A percentile compares a stretch with the other conserved stretches of the same genome.
Evolutionary conservation across 345 rosid genomes (phyloP).

Genomic region (Rubroshorea leprosula): DNA sequence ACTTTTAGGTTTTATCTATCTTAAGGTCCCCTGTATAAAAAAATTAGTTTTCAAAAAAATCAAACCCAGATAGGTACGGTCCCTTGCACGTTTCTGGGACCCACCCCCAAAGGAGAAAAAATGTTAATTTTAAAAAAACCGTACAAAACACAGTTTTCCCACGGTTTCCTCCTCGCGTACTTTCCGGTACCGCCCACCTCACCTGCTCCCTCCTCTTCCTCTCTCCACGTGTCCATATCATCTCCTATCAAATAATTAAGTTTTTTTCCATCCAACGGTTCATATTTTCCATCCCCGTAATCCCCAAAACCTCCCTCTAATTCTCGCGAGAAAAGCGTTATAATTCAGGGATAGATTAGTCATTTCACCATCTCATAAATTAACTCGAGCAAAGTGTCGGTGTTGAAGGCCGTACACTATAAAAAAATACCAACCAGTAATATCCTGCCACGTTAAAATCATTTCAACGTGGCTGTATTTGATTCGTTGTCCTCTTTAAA

Average conservation of each 20-base stretch:
- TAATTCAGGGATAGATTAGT: background rate
- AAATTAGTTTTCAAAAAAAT: too few species aligned
- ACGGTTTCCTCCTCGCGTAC: conserved; percentile 13
- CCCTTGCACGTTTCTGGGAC: conserved; percentile 1
- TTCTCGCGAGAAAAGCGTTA: background rate
- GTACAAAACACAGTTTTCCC: background rate
- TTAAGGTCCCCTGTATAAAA: too few species aligned
- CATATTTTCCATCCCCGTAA: background rate
- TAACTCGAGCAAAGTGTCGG: too few species aligned
- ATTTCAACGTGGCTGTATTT: background rate
- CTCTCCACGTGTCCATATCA: background rate
- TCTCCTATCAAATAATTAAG: background rate
- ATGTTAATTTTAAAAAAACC: too few species aligned
- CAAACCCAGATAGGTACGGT: background rate
- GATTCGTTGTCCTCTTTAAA: background rate
- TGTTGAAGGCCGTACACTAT: too few species aligned
- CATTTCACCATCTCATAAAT: too few species aligned
- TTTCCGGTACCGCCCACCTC: conserved; percentile 1
- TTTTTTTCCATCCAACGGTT: conserved; percentile 12
- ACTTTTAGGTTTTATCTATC: too few species aligned
- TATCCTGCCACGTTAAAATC: background rate
- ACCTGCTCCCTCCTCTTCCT: background rate
- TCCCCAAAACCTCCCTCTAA: background rate
- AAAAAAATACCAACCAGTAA: background rate
- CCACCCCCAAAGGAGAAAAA: too few species aligned